Percentiles rank a stretch among this genome's conserved stretches.
These are phyloP conservation scores for Lathyrus tuberosus DNA, from an alignment of 306 rosid genomes.

Conservation along the genomic window DNA sequence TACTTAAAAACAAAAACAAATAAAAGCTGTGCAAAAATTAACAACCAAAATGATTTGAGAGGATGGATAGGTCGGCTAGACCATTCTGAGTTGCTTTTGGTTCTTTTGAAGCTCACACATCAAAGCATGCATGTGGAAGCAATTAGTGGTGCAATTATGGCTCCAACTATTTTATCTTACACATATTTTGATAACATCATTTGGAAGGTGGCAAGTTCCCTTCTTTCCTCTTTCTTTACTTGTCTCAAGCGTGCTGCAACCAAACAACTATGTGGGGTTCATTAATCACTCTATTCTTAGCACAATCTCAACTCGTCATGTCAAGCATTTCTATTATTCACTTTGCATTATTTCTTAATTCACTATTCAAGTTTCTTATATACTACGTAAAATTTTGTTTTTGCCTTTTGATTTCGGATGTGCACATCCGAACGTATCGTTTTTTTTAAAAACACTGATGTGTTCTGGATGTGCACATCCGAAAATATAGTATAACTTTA, in stretches of 20 bases:
- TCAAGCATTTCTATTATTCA: slow-evolving; percentile 11
- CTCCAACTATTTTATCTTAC: slow-evolving; percentile 31
- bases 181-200: slow-evolving; percentile 35
- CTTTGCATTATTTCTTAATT: neutral
- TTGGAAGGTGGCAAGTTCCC: slow-evolving; percentile 42
- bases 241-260: slow-evolving; percentile 35
- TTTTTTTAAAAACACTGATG: too few species aligned
- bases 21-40: too few species aligned
- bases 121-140: slow-evolving; percentile 58
- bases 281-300: slow-evolving; percentile 33
- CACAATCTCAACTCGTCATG: slow-evolving; percentile 16
- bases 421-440: too few species aligned
- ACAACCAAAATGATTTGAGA: slow-evolving; percentile 1
- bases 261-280: slow-evolving; percentile 37
- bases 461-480: too few species aligned
- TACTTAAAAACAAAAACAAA: too few species aligned
- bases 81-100: slow-evolving; percentile 29
- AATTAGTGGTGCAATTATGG: slow-evolving; percentile 58
- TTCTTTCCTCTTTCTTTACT: slow-evolving; percentile 25
- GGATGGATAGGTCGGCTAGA: neutral
- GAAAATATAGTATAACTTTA: too few species aligned
- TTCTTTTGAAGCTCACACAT: slow-evolving; percentile 46
- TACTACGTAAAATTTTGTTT: too few species aligned
- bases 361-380: too few species aligned
- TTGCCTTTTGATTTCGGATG: too few species aligned